phyloP scores from a whole-genome alignment of 2,329 filamentous ascomycete genomes.

The Apiospora saccharicola region DNA sequence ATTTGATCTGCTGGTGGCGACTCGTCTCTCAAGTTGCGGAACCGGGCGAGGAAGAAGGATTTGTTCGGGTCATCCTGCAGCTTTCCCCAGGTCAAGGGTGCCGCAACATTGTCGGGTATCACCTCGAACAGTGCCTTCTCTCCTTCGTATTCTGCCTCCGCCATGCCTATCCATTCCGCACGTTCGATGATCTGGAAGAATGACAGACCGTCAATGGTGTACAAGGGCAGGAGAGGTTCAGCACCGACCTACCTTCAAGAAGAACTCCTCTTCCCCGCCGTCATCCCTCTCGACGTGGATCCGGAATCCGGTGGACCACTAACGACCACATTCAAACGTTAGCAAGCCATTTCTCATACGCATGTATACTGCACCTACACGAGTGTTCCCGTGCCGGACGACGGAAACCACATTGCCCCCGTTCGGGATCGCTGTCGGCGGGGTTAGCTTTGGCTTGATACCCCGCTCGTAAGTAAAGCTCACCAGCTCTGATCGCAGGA shows the following conservation, averaged over 20 bases:
- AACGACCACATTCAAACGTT: no score
- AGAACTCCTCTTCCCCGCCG: neutral
- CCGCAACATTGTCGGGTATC: slow-evolving; percentile 33
- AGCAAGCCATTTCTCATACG: neutral
- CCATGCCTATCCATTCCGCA: slow-evolving; percentile 32
- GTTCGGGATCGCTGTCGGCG: neutral
- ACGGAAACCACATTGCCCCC: neutral
- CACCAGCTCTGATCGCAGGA: neutral
- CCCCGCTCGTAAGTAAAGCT: neutral
- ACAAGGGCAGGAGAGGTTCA: neutral
- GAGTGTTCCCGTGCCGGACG: neutral
- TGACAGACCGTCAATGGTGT: neutral
- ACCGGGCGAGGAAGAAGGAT: neutral
- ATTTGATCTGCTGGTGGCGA: neutral
- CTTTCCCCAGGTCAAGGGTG: slow-evolving; percentile 34
- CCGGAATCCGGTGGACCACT: neutral
- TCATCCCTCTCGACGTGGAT: neutral
- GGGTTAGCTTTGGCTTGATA: neutral
- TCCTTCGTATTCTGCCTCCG: slow-evolving; percentile 35
- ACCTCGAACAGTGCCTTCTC: slow-evolving; percentile 31
- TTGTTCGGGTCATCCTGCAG: slow-evolving; percentile 28
- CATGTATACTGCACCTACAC: neutral
- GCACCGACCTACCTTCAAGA: neutral
- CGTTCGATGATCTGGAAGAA: slow-evolving; percentile 32
- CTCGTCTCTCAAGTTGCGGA: neutral